phyloP scores from a whole-genome alignment of 2,329 filamentous ascomycete species.

The Fusarium paranaense region DNA sequence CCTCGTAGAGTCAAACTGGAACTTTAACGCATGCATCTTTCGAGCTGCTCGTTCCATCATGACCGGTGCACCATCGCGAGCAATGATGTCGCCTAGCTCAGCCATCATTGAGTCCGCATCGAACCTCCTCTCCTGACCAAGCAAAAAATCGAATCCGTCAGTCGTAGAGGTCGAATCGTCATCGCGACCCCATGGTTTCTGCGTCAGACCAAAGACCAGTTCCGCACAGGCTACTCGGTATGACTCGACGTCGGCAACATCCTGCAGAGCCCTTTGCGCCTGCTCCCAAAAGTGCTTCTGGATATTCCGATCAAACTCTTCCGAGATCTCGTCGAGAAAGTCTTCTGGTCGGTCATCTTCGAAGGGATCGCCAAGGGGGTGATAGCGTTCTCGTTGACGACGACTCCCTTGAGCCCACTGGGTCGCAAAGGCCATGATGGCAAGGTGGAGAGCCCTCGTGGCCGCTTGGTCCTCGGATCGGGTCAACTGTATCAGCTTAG shows the following conservation, averaged over 20 bases:
- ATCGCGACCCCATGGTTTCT: slow-evolving; percentile 44
- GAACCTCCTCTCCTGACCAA: slow-evolving; percentile 11
- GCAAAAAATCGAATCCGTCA: not conserved
- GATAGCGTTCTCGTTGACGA: slow-evolving; percentile 38
- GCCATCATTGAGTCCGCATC: slow-evolving; percentile 18
- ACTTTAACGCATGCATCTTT: slow-evolving; percentile 44
- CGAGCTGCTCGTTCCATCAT: slow-evolving; percentile 42
- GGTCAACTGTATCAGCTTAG: slow-evolving; percentile 34
- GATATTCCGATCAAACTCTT: slow-evolving; percentile 52
- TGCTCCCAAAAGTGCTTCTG: slow-evolving; percentile 53
- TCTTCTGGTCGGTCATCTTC: slow-evolving; percentile 31
- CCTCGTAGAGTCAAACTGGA: slow-evolving; percentile 34
- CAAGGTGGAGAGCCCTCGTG: slow-evolving; percentile 32
- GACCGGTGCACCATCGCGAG: slow-evolving; percentile 31
- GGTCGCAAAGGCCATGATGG: slow-evolving; percentile 43
- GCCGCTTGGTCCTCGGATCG: slow-evolving; percentile 33
- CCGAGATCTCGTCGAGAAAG: slow-evolving; percentile 36
- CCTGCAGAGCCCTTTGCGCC: slow-evolving; percentile 48
- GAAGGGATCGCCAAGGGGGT: not conserved
- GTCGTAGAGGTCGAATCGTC: slow-evolving; percentile 4
- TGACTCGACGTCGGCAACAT: slow-evolving; percentile 50
- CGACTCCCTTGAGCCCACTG: slow-evolving; percentile 45
- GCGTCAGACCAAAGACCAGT: slow-evolving; percentile 52
- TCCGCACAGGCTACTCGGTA: slow-evolving; percentile 54
- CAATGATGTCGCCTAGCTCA: slow-evolving; percentile 37